phyloP scores from a whole-genome alignment of 257 asterid genomes.

The Nicotiana obtusifolia region DNA sequence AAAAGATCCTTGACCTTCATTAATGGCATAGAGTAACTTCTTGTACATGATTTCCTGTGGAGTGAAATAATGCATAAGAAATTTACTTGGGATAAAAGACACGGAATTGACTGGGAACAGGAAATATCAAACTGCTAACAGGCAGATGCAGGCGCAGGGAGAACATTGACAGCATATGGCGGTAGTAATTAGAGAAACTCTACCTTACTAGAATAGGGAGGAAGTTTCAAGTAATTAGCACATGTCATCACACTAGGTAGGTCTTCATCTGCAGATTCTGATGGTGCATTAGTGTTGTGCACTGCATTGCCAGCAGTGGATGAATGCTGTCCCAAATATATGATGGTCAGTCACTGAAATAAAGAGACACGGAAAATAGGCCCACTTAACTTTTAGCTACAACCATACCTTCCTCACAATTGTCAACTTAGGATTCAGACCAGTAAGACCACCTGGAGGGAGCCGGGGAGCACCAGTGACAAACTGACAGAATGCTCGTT shows the following conservation, averaged over 20 bases:
- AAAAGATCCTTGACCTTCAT: constrained; percentile 94
- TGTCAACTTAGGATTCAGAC: constrained; percentile 85
- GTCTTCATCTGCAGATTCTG: constrained; percentile 90
- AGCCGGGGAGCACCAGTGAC: constrained; percentile 99
- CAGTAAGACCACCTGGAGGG: constrained; percentile 93
- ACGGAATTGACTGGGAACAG: not conserved
- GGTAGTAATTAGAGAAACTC: not conserved
- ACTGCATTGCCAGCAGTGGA: constrained; percentile 44
- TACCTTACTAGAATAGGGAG: constrained; percentile 96
- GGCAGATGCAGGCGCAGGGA: not conserved
- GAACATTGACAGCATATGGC: not conserved
- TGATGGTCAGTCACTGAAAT: not conserved
- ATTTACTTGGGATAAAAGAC: not conserved
- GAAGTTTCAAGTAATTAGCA: constrained; percentile 98
- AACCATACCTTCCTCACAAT: constrained; percentile 81
- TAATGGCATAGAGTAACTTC: constrained; percentile 82
- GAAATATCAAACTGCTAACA: not conserved
- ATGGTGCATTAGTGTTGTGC: constrained; percentile 50
- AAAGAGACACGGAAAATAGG: not conserved
- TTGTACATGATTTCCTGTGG: constrained; percentile 80
- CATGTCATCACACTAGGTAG: constrained; percentile 99
- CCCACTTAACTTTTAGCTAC: not conserved
- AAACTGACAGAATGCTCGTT: constrained; percentile 92
- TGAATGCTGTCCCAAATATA: constrained; percentile 54
- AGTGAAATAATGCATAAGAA: not conserved